phyloP scores from a whole-genome alignment of 495 filamentous ascomycete species.

The Trichodelitschia bisporula region DNA sequence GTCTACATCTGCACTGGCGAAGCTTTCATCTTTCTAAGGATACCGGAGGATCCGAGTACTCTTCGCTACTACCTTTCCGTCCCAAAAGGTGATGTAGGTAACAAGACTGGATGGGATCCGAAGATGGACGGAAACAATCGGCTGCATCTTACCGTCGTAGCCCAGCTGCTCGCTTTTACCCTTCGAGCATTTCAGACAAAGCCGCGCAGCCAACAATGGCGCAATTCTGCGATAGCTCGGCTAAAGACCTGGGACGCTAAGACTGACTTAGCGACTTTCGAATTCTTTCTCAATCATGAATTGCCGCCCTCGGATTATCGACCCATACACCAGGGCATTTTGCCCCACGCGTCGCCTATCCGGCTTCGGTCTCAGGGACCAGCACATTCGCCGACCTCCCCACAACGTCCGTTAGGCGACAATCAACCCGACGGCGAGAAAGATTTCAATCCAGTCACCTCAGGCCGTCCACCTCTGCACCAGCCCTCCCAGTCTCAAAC shows the following conservation, averaged over 20 bases:
- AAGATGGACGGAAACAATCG: conserved; percentile 5
- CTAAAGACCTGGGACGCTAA: conserved; percentile 6
- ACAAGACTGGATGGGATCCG: conserved; percentile 3
- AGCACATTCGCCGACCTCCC: too few species aligned
- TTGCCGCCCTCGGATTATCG: conserved; percentile 8
- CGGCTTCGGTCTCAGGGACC: conserved; percentile 3
- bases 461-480: conserved; percentile 4
- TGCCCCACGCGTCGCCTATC: conserved; percentile 7
- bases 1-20: conserved; percentile 9
- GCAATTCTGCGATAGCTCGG: conserved; percentile 1
- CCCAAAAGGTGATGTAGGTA: conserved; percentile 7
- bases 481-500: conserved; percentile 11
- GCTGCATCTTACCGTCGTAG: conserved; percentile 9
- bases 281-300: conserved; percentile 2
- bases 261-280: conserved; percentile 5
- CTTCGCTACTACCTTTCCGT: conserved; percentile 9
- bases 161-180: conserved; percentile 8
- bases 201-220: conserved; percentile 6
- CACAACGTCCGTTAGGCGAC: too few species aligned
- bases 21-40: conserved; percentile 8
- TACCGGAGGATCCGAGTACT: conserved; percentile 8
- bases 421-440: too few species aligned
- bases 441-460: conserved; percentile 6
- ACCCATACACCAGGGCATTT: conserved; percentile 3
- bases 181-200: conserved; percentile 5